These are phyloP conservation scores for Domatiomyces catenatus DNA, from an alignment of 2,329 filamentous ascomycete species.

Conservation along the genomic window DNA sequence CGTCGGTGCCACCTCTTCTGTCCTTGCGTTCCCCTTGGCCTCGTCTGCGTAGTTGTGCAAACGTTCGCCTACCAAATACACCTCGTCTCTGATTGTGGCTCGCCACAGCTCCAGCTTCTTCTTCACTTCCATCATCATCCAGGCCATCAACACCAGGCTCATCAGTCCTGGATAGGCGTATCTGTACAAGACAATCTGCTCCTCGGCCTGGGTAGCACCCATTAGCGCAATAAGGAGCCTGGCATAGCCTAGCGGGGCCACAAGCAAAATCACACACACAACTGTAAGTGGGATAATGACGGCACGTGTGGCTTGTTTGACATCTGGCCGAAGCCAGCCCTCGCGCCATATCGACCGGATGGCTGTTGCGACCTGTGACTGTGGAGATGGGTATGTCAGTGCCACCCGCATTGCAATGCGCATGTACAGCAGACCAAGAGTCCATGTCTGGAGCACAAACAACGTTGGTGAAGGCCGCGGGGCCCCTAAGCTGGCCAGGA, in stretches of 20 bases:
- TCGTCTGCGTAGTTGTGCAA: conserved; percentile 56
- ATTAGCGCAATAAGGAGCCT: conserved; percentile 26
- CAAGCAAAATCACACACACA: conserved; percentile 47
- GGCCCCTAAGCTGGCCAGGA: conserved; percentile 13
- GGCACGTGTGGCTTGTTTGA: conserved; percentile 62
- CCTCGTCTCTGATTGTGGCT: conserved; percentile 73
- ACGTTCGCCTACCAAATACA: conserved; percentile 86
- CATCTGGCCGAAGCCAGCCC: conserved; percentile 67
- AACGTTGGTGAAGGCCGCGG: conserved; percentile 46
- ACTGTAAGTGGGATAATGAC: conserved; percentile 64
- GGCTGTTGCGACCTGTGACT: conserved; percentile 55
- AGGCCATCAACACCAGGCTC: conserved; percentile 28
- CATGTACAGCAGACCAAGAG: conserved; percentile 75
- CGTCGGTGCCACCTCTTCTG: not conserved
- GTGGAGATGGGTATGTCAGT: conserved; percentile 21
- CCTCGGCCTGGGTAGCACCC: conserved; percentile 10
- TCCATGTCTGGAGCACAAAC: conserved; percentile 86
- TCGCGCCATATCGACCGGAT: conserved; percentile 57
- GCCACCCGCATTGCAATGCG: conserved; percentile 58
- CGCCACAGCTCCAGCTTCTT: conserved; percentile 60
- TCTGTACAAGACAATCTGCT: conserved; percentile 37
- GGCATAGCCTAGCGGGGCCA: conserved; percentile 46
- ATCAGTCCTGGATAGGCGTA: conserved; percentile 59
- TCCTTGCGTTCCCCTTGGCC: not conserved
- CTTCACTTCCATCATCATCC: conserved; percentile 11